Base-by-base conservation (phyloP, 1,139 yeast genomes). In the Sugiyamaella paludigena region DNA sequence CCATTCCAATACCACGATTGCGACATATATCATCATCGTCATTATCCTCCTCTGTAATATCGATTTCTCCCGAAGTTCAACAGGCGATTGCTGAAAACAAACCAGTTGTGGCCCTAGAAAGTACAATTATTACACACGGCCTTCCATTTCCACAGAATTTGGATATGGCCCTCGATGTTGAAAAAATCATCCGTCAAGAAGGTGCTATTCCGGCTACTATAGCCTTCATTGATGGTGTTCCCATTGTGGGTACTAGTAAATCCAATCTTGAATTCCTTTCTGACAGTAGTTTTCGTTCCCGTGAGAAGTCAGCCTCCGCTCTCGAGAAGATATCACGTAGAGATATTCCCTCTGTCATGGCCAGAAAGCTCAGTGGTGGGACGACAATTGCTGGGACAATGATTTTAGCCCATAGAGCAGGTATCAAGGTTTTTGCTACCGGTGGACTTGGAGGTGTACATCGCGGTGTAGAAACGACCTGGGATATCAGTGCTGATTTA, bases 381-480 rank as follows among this genome's bases (percentile, higher is more conserved):
- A 89, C 97, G 1, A 88, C 97, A 0, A 87, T 88, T 53, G 88
- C 96, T 1, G 84, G 87, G 45, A 88, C 96, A 0, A 87, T 88
- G 95, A 84, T 88, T 12, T 67, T 89, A 12, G 83, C 96, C 0
- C 75, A 82, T 48, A 62, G 70, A 61, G 91, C 91, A 0, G 94
- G 95, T 0, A 86, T 88, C 58, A 77, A 79, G 56, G 89, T 89
- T 16, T 89, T 88, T 74, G 95, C 95, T 1, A 89, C 96, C 1
- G 97, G 97, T 35, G 97, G 97, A 1, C 74, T 88, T 27, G 96
- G 97, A 7, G 97, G 97, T 12, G 96, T 88, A 11, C 96, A 89
- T 61, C 76, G 88, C 49, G 87, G 85, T 10, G 95, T 85, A 7
- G 84, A 85, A 47, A 56, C 67, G 30, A 81, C 91, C 1, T 78